Evolutionary conservation across 1,139 yeast species (phyloP).

Genomic region (Pichia norvegensis): DNA sequence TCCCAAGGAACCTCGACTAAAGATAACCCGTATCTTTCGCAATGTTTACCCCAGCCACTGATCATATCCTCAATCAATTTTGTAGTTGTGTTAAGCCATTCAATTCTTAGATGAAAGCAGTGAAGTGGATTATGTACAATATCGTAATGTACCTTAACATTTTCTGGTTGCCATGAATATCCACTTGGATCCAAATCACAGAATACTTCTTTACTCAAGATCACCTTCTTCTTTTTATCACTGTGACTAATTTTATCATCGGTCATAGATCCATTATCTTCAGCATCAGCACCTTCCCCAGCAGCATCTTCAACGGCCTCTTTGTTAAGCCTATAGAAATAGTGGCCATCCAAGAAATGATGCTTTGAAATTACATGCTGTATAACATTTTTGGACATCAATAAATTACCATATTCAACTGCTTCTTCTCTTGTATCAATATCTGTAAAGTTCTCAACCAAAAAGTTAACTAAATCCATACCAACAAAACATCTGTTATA

Average conservation of each 20-base stretch:
- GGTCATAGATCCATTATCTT: neutral
- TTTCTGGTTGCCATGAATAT: constrained; percentile 70
- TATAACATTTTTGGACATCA: constrained; percentile 68
- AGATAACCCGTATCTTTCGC: constrained; percentile 78
- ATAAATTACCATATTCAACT: constrained; percentile 61
- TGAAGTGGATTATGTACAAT: constrained; percentile 91
- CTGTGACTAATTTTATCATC: neutral
- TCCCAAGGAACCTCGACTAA: constrained; percentile 92
- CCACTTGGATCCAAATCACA: constrained; percentile 70
- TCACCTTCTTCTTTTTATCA: constrained; percentile 27
- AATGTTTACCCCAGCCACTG: constrained; percentile 68
- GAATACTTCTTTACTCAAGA: constrained; percentile 53
- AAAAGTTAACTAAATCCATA: constrained; percentile 78
- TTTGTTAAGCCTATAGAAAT: constrained; percentile 67
- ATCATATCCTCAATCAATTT: constrained; percentile 85
- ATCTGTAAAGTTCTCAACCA: constrained; percentile 69
- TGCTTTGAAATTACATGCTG: constrained; percentile 79
- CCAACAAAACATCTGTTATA: constrained; percentile 81
- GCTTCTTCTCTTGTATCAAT: constrained; percentile 80
- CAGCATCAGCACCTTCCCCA: neutral
- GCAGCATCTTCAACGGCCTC: constrained; percentile 28
- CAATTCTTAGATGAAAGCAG: constrained; percentile 83
- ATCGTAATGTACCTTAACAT: constrained; percentile 80
- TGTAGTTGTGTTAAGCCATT: constrained; percentile 90
- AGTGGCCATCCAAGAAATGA: constrained; percentile 84